phyloP scores from a whole-genome alignment of 306 rosid species.

The Coriaria nepalensis region DNA sequence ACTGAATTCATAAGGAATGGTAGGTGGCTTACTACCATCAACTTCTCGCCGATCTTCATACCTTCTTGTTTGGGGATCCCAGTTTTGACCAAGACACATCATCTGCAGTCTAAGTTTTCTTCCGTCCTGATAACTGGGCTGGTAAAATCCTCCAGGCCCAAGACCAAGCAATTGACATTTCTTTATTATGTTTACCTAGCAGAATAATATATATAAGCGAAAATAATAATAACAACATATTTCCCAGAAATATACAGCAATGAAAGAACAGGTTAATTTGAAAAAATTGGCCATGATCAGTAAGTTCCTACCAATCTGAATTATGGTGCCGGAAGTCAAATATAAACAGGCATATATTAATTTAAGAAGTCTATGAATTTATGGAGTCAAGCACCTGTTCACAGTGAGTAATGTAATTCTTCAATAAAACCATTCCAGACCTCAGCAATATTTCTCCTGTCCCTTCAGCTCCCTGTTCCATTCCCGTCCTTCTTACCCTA shows the following conservation, averaged over 20 bases:
- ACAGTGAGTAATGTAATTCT: slow-evolving; percentile 19
- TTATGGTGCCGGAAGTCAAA: too few relatives aligned
- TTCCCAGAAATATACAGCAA: too few relatives aligned
- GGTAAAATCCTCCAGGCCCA: slow-evolving; percentile 66
- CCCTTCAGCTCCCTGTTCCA: background rate
- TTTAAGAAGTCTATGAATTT: background rate
- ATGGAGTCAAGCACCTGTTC: slow-evolving; percentile 30
- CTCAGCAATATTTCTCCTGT: slow-evolving; percentile 17
- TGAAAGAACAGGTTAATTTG: too few relatives aligned
- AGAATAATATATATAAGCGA: background rate
- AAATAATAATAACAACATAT: too few relatives aligned
- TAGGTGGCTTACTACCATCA: slow-evolving; percentile 33
- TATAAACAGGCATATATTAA: too few relatives aligned
- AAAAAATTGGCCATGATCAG: too few relatives aligned
- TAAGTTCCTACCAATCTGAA: too few relatives aligned
- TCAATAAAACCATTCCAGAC: slow-evolving; percentile 60
- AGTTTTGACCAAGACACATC: slow-evolving; percentile 67
- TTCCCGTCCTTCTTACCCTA: slow-evolving; percentile 7
- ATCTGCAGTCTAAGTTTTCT: slow-evolving; percentile 47
- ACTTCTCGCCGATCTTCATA: slow-evolving; percentile 20
- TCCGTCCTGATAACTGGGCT: slow-evolving; percentile 41
- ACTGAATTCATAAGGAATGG: slow-evolving; percentile 28
- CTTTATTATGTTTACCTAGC: slow-evolving; percentile 36
- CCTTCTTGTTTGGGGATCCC: slow-evolving; percentile 54
- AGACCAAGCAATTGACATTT: slow-evolving; percentile 33